These are phyloP conservation scores for Polychaeton citri DNA, from an alignment of 2,329 filamentous ascomycete genomes.

Conservation along the genomic window DNA sequence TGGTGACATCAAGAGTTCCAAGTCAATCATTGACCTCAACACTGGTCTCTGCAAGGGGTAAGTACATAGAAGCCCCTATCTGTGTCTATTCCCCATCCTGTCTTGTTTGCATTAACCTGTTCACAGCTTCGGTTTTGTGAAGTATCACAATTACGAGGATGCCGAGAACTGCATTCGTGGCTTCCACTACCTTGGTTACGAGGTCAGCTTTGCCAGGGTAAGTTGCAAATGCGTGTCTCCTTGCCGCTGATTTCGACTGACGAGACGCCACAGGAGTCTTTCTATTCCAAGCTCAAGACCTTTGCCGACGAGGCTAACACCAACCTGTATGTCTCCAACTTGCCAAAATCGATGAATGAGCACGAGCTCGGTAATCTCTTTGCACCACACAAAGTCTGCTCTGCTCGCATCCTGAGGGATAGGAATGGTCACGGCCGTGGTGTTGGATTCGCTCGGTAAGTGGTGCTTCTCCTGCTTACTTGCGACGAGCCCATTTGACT, in stretches of 20 bases:
- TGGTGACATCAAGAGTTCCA: constrained; percentile 88
- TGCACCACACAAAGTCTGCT: constrained; percentile 69
- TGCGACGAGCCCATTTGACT: constrained; percentile 8
- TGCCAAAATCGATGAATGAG: constrained; percentile 85
- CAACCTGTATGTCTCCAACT: constrained; percentile 95
- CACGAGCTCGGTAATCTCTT: constrained; percentile 70
- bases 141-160: constrained; percentile 75
- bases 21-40: constrained; percentile 92
- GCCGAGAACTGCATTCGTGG: constrained; percentile 94
- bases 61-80: no score
- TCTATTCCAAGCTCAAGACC: constrained; percentile 95
- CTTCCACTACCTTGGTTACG: constrained; percentile 87
- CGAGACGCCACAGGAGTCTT: constrained; percentile 59
- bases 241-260: constrained; percentile 3
- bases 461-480: constrained; percentile 7
- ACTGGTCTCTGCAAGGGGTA: constrained; percentile 95
- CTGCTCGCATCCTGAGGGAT: constrained; percentile 89
- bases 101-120: constrained; percentile 17
- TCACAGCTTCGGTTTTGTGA: constrained; percentile 86
- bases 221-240: constrained; percentile 16
- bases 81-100: constrained; percentile 1
- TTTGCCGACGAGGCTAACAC: constrained; percentile 82
- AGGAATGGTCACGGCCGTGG: constrained; percentile 85
- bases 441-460: constrained; percentile 90
- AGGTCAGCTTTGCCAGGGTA: constrained; percentile 92